Percentiles rank a stretch among this genome's conserved stretches.
Conservation (phyloP, 1,284 basidiomycete species). For the Fomitopsis pinicola region DNA sequence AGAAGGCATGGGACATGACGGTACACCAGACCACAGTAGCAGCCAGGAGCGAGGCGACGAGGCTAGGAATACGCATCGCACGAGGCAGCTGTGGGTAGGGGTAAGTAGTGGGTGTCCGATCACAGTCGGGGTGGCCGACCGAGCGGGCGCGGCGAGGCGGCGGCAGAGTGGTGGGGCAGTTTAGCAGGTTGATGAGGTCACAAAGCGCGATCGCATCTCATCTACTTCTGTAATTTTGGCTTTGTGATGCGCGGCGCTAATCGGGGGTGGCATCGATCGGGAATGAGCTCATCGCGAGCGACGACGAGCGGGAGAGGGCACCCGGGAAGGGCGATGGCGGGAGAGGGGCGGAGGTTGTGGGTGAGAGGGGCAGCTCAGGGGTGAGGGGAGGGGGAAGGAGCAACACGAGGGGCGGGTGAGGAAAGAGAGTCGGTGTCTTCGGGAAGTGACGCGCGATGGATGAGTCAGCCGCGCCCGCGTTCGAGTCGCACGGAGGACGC, state of each 20-base stretch:
- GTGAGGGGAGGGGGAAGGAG: not conserved
- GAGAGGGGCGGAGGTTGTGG: not conserved
- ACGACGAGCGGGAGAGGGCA: not conserved
- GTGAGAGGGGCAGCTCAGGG: not conserved
- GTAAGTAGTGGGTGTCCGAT: not conserved
- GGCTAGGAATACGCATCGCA: not conserved
- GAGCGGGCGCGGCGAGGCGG: not conserved
- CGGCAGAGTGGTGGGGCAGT: not conserved
- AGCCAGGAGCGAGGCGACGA: not conserved
- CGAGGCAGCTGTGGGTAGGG: not conserved
- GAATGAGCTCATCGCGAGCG: not conserved
- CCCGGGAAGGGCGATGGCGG: not conserved
- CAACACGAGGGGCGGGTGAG: not conserved
- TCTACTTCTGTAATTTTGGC: not conserved
- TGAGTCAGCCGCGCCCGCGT: conserved; percentile 2
- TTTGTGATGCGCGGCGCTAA: not conserved
- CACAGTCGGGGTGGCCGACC: not conserved
- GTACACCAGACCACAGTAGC: not conserved
- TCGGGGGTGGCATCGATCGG: not conserved
- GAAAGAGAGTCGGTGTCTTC: not conserved
- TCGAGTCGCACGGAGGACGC: not conserved
- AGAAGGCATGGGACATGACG: not conserved
- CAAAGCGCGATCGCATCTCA: conserved; percentile 1
- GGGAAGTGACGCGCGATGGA: not conserved
- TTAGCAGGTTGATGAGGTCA: conserved; percentile 1